Conservation (phyloP, 1,139 yeast species). For the Suhomyces atakaporum region DNA sequence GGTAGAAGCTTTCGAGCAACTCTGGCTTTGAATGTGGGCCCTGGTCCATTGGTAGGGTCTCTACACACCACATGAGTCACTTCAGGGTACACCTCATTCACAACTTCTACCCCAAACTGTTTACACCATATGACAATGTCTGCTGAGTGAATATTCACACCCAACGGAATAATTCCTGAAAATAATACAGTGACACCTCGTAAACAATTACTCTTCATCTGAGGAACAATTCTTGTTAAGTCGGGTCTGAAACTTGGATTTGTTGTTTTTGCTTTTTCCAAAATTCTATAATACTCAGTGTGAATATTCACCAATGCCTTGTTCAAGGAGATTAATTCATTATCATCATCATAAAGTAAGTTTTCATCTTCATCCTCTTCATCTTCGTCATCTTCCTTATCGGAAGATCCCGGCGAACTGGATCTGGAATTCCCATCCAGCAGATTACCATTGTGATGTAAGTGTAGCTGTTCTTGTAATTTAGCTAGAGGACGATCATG, state of each 20-base stretch:
- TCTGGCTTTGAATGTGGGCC: slow-evolving; percentile 71
- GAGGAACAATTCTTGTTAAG: slow-evolving; percentile 68
- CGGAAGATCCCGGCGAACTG: slow-evolving; percentile 15
- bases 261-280: slow-evolving; percentile 26
- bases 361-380: slow-evolving; percentile 52
- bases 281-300: slow-evolving; percentile 57
- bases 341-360: slow-evolving; percentile 76
- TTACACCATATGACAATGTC: slow-evolving; percentile 92
- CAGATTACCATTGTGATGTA: slow-evolving; percentile 31
- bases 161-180: slow-evolving; percentile 84
- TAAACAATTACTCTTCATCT: slow-evolving; percentile 67
- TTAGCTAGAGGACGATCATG: slow-evolving; percentile 81
- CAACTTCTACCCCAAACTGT: slow-evolving; percentile 88
- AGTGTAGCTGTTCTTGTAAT: slow-evolving; percentile 73
- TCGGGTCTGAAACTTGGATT: slow-evolving; percentile 44
- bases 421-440: slow-evolving; percentile 15
- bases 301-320: slow-evolving; percentile 67
- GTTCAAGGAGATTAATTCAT: slow-evolving; percentile 67
- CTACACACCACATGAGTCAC: slow-evolving; percentile 90
- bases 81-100: slow-evolving; percentile 65
- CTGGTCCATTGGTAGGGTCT: slow-evolving; percentile 46
- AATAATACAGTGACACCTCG: slow-evolving; percentile 71
- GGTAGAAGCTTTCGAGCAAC: slow-evolving; percentile 65
- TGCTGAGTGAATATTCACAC: slow-evolving; percentile 65
- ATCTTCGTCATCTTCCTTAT: slow-evolving; percentile 23